Percentiles rank a stretch among this genome's conserved stretches.
phyloP scores from a whole-genome alignment of 2,329 filamentous ascomycete species.

The Sporothrix mexicana region DNA sequence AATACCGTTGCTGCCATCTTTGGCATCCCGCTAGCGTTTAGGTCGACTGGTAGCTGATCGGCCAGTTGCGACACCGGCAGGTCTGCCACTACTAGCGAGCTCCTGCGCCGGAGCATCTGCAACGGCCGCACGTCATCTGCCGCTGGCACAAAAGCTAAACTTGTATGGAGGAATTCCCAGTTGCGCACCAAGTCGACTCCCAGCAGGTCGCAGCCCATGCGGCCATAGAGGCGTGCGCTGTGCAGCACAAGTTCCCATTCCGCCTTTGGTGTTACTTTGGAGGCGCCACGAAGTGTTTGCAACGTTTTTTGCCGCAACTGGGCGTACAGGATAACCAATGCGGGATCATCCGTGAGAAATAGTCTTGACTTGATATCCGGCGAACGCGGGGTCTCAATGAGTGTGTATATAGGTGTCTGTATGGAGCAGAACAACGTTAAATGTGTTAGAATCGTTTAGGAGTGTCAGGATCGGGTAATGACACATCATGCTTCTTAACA shows the following conservation, averaged over 20 bases:
- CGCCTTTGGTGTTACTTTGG: constrained; percentile 75
- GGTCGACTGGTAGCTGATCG: constrained; percentile 46
- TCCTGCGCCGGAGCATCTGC: constrained; percentile 71
- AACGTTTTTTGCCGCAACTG: constrained; percentile 81
- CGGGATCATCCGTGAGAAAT: constrained; percentile 89
- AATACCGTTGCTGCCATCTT: constrained; percentile 77
- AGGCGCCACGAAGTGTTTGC: constrained; percentile 84
- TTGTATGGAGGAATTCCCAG: constrained; percentile 76
- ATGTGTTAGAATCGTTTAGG: no score
- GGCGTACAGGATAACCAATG: constrained; percentile 83
- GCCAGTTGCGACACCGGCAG: constrained; percentile 54
- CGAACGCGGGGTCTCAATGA: constrained; percentile 71
- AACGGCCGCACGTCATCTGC: constrained; percentile 65
- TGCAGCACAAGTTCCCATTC: constrained; percentile 92
- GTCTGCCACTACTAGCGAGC: constrained; percentile 82
- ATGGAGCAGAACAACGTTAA: background rate
- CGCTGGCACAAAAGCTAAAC: constrained; percentile 37
- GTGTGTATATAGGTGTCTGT: constrained; percentile 76
- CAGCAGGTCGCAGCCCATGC: constrained; percentile 91
- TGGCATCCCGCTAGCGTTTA: constrained; percentile 50
- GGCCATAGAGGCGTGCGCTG: constrained; percentile 81
- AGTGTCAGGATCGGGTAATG: no score
- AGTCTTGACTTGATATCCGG: constrained; percentile 75
- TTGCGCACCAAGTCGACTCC: constrained; percentile 83
- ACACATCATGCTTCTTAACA: no score